Evolutionary conservation across 192 early-diverging fungal species (phyloP).

Genomic region (Gorgonomyces haynaldii): DNA sequence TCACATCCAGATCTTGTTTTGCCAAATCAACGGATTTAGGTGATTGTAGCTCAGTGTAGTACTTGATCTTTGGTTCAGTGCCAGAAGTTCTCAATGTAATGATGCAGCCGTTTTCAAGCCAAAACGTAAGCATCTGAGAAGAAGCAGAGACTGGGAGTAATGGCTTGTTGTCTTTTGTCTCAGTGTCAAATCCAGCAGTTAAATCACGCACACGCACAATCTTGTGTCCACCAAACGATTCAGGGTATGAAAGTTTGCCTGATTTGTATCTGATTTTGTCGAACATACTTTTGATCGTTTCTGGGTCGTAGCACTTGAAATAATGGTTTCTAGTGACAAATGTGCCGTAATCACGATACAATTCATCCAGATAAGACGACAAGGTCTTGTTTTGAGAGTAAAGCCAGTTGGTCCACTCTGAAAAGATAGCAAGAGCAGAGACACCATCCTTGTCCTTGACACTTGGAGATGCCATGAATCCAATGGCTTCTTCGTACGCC

Average conservation of each 20-base stretch:
- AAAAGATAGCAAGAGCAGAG: conserved; percentile 67
- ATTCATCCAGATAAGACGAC: conserved; percentile 54
- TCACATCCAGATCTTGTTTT: neutral
- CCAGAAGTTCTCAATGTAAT: conserved; percentile 33
- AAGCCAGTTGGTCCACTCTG: conserved; percentile 55
- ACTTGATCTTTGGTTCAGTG: conserved; percentile 74
- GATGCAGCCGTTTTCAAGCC: conserved; percentile 10
- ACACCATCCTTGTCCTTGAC: conserved; percentile 92
- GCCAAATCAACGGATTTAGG: neutral
- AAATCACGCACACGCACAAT: conserved; percentile 73
- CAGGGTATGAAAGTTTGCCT: conserved; percentile 57
- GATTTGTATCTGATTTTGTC: conserved; percentile 62
- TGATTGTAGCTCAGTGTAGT: conserved; percentile 20
- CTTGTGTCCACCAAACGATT: conserved; percentile 49
- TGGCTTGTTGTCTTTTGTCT: conserved; percentile 37
- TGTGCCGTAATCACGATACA: conserved; percentile 71
- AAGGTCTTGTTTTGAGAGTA: conserved; percentile 51
- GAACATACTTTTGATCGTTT: conserved; percentile 62
- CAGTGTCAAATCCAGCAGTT: conserved; percentile 70
- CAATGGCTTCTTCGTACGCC: conserved; percentile 92
- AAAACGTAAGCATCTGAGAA: conserved; percentile 88
- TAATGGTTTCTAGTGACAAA: conserved; percentile 81
- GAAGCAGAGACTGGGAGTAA: conserved; percentile 58
- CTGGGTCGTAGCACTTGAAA: conserved; percentile 69
- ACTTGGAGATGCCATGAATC: conserved; percentile 58